Conservation (phyloP, 768 basidiomycete genomes). For the Tricholoma hemisulphureum region DNA sequence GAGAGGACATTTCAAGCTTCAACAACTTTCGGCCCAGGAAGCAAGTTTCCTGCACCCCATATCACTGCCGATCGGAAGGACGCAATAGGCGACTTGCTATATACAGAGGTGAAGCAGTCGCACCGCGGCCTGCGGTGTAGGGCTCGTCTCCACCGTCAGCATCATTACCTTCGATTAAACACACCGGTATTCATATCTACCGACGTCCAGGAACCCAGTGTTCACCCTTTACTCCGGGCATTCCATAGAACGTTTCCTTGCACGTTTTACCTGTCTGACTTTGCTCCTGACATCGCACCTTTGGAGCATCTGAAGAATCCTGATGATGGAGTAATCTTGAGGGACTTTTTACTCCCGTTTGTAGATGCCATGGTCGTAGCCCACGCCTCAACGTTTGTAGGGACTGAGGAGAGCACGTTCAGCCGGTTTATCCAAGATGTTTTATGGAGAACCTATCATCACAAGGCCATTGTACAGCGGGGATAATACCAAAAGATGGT, state of each 20-base stretch:
- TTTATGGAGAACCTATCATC: slow-evolving; percentile 61
- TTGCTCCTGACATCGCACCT: slow-evolving; percentile 28
- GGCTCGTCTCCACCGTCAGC: slow-evolving; percentile 32
- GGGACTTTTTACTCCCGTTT: slow-evolving; percentile 53
- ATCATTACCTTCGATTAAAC: slow-evolving; percentile 40
- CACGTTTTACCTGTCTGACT: slow-evolving; percentile 55
- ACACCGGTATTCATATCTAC: slow-evolving; percentile 67
- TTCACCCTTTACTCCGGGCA: slow-evolving; percentile 41
- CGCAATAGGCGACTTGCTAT: neutral
- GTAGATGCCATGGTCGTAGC: slow-evolving; percentile 71
- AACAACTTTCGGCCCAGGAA: neutral
- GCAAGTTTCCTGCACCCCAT: neutral
- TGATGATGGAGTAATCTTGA: slow-evolving; percentile 50
- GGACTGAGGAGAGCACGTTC: slow-evolving; percentile 76
- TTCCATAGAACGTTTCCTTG: slow-evolving; percentile 64
- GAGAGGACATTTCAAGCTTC: slow-evolving; percentile 18
- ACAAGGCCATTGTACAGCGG: slow-evolving; percentile 47
- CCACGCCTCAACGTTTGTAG: slow-evolving; percentile 55
- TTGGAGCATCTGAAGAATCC: slow-evolving; percentile 40
- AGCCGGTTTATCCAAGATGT: slow-evolving; percentile 67
- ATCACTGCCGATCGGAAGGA: neutral
- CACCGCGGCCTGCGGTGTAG: slow-evolving; percentile 35
- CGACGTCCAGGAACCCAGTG: slow-evolving; percentile 43
- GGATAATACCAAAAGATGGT: slow-evolving; percentile 30
- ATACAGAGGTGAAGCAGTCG: neutral